Base-by-base conservation (phyloP, 2,329 filamentous ascomycete genomes). In the Xylaria polymorpha region DNA sequence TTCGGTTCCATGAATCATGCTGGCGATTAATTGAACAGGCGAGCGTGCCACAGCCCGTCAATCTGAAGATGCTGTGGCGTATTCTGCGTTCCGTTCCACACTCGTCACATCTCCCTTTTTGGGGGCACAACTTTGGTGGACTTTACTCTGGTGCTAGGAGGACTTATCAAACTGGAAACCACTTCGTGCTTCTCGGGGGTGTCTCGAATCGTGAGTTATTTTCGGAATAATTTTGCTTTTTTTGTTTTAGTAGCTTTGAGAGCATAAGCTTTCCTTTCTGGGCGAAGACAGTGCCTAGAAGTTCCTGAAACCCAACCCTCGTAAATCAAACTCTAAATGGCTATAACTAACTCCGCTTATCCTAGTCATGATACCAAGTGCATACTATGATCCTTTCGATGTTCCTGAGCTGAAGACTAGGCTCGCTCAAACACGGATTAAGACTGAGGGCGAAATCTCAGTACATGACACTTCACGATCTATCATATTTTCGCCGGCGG, bases 41-140 rank as follows among this genome's bases (percentile, higher is more conserved):
- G 1, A 60, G 65, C 55, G 66, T 60, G 32, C 75, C 75, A 14
- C 37, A 61, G 1, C 56, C 56, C 2, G 72, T 76, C 12, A 59
- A 76, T 64, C n/a, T 77, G 15, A 68, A 65, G 22, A 51, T 68
- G 22, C 71, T 77, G 15, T 76, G 75, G 75, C 69, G 75, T 8
- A 66, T 77, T 29, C 58, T 77, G 35, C 66, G 69, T 25, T 76
- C 74, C 10, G 71, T 76, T 15, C 73, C 74, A 7, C 73, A 70
- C 62, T 68, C 66, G 7, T 69, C 59, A 37, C 63, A 68, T 10
- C 43, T 76, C 57, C 74, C 74, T 10, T 72, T 75, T 48, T 76
- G 74, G 75, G 74, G 74, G 20, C 74, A 77, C 44, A 76, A 72
- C 56, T 77, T 74, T 50, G 75, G 75, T 22, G 73, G 74, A 3